Evolutionary conservation across 73 alveolate species (phyloP), one percentile per base, ranked within the genome.

Genomic region (Paramecium sonneborni): DNA sequence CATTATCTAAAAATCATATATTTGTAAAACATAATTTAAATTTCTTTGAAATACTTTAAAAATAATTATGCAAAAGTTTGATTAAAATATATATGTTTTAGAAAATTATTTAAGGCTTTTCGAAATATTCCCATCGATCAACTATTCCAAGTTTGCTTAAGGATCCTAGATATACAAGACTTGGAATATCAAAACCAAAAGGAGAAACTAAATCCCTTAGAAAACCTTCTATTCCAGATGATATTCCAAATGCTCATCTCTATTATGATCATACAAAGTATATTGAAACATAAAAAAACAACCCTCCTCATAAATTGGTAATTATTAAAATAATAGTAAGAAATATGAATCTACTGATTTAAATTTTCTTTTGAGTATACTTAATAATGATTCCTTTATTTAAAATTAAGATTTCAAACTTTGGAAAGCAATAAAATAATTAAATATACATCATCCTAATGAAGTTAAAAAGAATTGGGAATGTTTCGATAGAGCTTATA

Each of bases 201-300:
- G 34, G 55, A 30, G 34, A 21, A 43, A 24, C 43, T 10, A 79
- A 7, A 72, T 11, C 10, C 12, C 90, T 26, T 12, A 79, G 90
- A 79, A 79, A 38, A 79, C 90, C 90, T 24, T 21, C 70, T 11
- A 79, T 79, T 15, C 76, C 69, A 23, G 48, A 39, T 3, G 55
- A 46, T 46, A 79, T 43, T 41, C 69, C 72, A 9, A 79, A 79
- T 79, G 90, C 90, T 41, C 76, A 79, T 41, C 90, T 79, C 6
- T 79, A 79, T 79, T 79, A 39, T 39, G 90, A 43, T 46, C 55
- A 79, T 39, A 6, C 44, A 20, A 46, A 79, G 43, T 24, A 12
- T 79, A 9, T 12, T 11, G 70, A 39, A 43, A 39, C 10, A n/a
- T 21, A 18, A 52, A 52, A n/a, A 52, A 52, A 52, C 14, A 52